Base-by-base conservation (phyloP, 495 filamentous ascomycete genomes). In the Penicillium canescens region DNA sequence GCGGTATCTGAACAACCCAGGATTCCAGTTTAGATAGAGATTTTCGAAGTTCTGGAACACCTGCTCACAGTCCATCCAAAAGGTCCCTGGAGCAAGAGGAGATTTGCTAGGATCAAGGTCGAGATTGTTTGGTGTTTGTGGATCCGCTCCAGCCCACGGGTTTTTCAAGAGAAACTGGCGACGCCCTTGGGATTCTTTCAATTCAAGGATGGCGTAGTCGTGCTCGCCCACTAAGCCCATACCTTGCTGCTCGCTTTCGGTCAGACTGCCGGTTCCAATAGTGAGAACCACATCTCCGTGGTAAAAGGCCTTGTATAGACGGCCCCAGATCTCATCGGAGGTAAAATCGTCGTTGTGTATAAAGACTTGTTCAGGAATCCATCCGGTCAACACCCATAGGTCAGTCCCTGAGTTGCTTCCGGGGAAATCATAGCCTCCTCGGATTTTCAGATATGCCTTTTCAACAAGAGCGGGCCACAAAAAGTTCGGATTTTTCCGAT, bases 321-420 rank as follows among this genome's bases (percentile, higher is more conserved):
- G 81, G 26, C 70, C 77, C 94, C 94, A 98, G 2, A 93, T 77
- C 33, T 84, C 78, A 31, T 85, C 78, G 3, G 82, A 78, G n/a
- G 87, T 86, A 4, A 91, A 62, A 43, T 96, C 91, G 52, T 93
- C 87, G 39, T 80, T 84, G 52, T 96, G 92, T 4, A 98, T 74
- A 61, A 95, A 96, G 3, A 98, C 71, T 61, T 99, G 94, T 68
- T 99, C 92, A 0, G 94, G 94, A 50, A 99, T 90, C 94, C 94
- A 99, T 26, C 93, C 92, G 2, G 88, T 95, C 43, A 99, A 68
- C 11, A 92, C 85, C 76, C 90, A 90, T 3, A 99, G 71, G 66
- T 99, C 94, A 6, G 92, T 96, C 2, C 89, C 92, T 3, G 92
- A 97, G 65, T 99, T 97, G 61, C 93, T 97, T n/a, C 94, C 94